phyloP scores from a whole-genome alignment of 1,139 yeast species.

The Eremothecium gossypii region DNA sequence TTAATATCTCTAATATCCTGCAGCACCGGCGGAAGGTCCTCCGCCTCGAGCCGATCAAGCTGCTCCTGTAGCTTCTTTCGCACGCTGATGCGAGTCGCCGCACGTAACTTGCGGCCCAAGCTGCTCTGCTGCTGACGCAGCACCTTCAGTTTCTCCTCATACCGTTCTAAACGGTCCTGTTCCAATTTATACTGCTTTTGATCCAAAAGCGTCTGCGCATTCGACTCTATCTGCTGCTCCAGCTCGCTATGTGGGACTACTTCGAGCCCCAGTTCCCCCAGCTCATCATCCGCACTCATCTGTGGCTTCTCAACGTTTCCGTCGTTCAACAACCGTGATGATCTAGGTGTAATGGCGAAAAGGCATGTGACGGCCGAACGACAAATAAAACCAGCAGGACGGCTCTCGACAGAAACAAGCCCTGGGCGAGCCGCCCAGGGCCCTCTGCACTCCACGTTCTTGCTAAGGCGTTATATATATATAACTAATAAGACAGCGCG shows the following conservation, averaged over 20 bases:
- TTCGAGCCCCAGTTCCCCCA: conserved; percentile 37
- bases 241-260: conserved; percentile 68
- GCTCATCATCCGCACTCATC: conserved; percentile 13
- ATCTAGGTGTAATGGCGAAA: neutral
- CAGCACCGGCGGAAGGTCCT: conserved; percentile 45
- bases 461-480: no score
- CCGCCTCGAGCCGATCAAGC: conserved; percentile 40
- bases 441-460: no score
- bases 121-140: conserved; percentile 36
- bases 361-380: no score
- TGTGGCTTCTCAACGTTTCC: conserved; percentile 2
- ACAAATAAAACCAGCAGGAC: no score
- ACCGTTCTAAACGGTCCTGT: conserved; percentile 59
- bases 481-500: no score
- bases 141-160: conserved; percentile 40
- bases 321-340: neutral
- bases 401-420: no score
- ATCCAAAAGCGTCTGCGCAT: conserved; percentile 56
- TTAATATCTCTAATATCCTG: conserved; percentile 62
- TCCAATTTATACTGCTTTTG: conserved; percentile 67
- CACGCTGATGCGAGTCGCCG: conserved; percentile 60
- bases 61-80: conserved; percentile 48
- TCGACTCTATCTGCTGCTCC: conserved; percentile 58
- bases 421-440: no score
- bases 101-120: conserved; percentile 41